Evolutionary conservation across 352 stramenopile species (phyloP), one percentile per base, ranked within the genome.

Genomic region (Phytophthora pinifolia): DNA sequence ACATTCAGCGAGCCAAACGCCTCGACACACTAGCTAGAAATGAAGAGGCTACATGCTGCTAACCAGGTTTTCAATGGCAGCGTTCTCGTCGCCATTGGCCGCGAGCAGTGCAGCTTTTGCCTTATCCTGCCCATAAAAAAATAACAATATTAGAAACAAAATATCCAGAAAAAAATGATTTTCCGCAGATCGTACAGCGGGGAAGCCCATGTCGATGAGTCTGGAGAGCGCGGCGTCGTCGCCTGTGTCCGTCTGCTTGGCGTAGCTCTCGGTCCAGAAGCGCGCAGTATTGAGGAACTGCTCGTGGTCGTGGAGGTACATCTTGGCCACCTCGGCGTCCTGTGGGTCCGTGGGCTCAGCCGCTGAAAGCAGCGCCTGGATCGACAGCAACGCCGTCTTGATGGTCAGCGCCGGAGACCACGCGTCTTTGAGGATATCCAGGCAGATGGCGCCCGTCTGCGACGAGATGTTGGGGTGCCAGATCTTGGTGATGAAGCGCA

Each of bases 401-500:
- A 99, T 99, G 18, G 95, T 98, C 41, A 99, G 60, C 20, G 96
- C 96, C 4, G 96, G 96, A 9, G 89, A 97, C 93, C 93, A 98
- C 67, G 96, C 88, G 74, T 98, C 95, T 70, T 99, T 99, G 30
- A 99, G 74, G 61, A 99, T 98, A 59, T 99, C 96, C 77, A 99
- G 79, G 65, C 96, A 99, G 70, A 99, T 99, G 9, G 94, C 94
- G 25, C 96, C 96, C 7, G 96, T 98, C 78, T 98, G 93, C 3
- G 91, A 98, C 14, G 88, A 98, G 65, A 99, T 98, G 66, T 99
- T 99, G 1, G 96, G 96, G 72, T 99, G 96, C 92, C 92, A 98
- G 61, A 98, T 97, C 72, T 98, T 98, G 45, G 92, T 98, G 27
- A 91, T 67, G 63, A 98, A 98, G 57, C 81, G 80, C 68, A 94